Evolutionary conservation across 2,329 filamentous ascomycete genomes (phyloP).

Genomic region (Trichocomaceae sp.): DNA sequence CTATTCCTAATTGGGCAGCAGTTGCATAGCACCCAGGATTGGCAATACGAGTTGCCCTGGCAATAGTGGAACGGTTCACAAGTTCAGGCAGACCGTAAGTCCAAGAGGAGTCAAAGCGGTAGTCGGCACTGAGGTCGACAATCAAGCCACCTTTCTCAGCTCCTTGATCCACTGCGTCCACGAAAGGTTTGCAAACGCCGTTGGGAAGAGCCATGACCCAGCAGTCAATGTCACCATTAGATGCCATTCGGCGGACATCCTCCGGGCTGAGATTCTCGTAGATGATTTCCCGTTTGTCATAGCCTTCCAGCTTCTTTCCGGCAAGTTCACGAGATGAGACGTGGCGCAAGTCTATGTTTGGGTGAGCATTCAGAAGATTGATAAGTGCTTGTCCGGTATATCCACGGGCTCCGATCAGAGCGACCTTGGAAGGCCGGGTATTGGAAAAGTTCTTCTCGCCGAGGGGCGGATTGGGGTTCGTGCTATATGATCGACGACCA

Average conservation of each 20-base stretch:
- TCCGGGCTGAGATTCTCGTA: constrained; percentile 88
- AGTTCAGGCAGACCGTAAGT: constrained; percentile 88
- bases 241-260: constrained; percentile 77
- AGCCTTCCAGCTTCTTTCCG: constrained; percentile 80
- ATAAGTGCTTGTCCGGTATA: constrained; percentile 93
- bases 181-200: constrained; percentile 86
- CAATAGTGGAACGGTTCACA: constrained; percentile 67
- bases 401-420: constrained; percentile 82
- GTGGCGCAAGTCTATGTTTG: constrained; percentile 79
- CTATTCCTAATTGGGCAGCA: constrained; percentile 80
- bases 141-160: constrained; percentile 67
- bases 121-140: constrained; percentile 93
- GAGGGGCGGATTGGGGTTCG: constrained; percentile 82
- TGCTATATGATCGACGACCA: constrained; percentile 37
- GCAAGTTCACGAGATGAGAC: constrained; percentile 90
- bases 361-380: constrained; percentile 77
- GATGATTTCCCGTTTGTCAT: constrained; percentile 81
- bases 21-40: constrained; percentile 97
- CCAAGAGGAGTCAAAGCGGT: constrained; percentile 80
- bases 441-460: constrained; percentile 85
- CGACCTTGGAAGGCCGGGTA: constrained; percentile 68
- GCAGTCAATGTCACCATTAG: constrained; percentile 78
- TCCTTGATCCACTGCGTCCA: constrained; percentile 75
- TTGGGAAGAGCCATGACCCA: constrained; percentile 98
- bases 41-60: constrained; percentile 71